Evolutionary conservation across 768 basidiomycete species (phyloP).

Genomic region (Termitomyces sp.): DNA sequence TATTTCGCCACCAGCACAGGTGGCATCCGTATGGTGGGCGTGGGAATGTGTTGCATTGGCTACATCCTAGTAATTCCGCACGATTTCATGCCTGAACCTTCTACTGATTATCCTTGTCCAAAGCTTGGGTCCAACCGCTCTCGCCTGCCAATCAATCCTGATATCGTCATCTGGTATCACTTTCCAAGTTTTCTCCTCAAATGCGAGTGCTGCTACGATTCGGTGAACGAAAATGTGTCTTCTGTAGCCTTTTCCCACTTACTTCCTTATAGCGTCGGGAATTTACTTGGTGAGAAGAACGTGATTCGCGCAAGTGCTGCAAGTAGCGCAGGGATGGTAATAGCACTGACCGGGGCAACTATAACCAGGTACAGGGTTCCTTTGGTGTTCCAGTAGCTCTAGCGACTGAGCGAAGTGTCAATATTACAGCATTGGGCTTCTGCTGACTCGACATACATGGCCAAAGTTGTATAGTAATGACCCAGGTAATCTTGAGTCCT

Average conservation of each 20-base stretch:
- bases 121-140: not conserved
- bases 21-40: conserved; percentile 14
- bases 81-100: too few species aligned
- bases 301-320: conserved; percentile 6
- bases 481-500: conserved; percentile 31
- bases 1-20: conserved; percentile 44
- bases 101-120: not conserved
- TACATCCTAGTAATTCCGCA: not conserved
- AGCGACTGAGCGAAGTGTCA: not conserved
- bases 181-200: conserved; percentile 77
- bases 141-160: not conserved
- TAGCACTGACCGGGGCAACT: conserved; percentile 19
- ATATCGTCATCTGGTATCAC: conserved; percentile 39
- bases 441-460: conserved; percentile 30
- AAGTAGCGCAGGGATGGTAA: conserved; percentile 51
- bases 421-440: not conserved
- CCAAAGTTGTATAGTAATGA: conserved; percentile 69
- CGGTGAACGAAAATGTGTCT: conserved; percentile 36
- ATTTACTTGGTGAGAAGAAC: conserved; percentile 12
- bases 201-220: conserved; percentile 79
- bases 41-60: not conserved
- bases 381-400: not conserved
- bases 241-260: not conserved
- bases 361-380: not conserved
- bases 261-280: conserved; percentile 4